Conservation (phyloP, 2,329 filamentous ascomycete species). For the Fusarium sp. region DNA sequence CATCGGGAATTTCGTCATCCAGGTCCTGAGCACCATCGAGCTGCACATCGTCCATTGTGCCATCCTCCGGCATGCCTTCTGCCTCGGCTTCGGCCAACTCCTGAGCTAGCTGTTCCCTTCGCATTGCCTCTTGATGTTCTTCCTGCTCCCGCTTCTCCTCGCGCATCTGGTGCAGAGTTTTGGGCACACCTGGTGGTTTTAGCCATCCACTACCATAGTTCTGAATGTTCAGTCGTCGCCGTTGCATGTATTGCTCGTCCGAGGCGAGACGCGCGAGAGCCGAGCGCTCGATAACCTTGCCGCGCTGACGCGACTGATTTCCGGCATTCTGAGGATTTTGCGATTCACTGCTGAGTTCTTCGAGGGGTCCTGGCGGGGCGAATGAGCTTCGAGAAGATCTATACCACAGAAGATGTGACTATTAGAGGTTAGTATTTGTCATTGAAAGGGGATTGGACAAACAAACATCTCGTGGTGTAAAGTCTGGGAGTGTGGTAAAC, state of each 20-base stretch:
- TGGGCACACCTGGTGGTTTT: conserved; percentile 85
- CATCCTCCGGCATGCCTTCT: conserved; percentile 53
- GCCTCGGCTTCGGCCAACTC: conserved; percentile 78
- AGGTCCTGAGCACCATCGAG: conserved; percentile 69
- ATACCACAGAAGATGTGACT: conserved; percentile 82
- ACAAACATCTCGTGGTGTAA: conserved; percentile 77
- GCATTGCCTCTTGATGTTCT: conserved; percentile 81
- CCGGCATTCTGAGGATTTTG: conserved; percentile 44
- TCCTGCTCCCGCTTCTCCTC: conserved; percentile 91
- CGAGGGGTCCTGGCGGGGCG: conserved; percentile 48
- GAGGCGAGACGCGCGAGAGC: conserved; percentile 75
- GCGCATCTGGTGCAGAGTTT: conserved; percentile 88
- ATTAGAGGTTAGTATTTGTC: conserved; percentile 20
- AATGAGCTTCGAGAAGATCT: conserved; percentile 68
- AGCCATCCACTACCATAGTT: conserved; percentile 93
- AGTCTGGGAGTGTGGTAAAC: conserved; percentile 72
- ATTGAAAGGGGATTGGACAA: background rate
- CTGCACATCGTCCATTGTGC: conserved; percentile 65
- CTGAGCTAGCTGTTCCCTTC: conserved; percentile 75
- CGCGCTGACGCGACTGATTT: conserved; percentile 51
- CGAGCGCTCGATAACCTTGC: conserved; percentile 64
- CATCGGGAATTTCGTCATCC: conserved; percentile 80
- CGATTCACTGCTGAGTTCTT: conserved; percentile 44
- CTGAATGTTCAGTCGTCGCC: conserved; percentile 82
- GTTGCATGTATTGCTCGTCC: conserved; percentile 81